Evolutionary conservation across 2,329 filamentous ascomycete genomes (phyloP).

Genomic region (Cadophora sp.): DNA sequence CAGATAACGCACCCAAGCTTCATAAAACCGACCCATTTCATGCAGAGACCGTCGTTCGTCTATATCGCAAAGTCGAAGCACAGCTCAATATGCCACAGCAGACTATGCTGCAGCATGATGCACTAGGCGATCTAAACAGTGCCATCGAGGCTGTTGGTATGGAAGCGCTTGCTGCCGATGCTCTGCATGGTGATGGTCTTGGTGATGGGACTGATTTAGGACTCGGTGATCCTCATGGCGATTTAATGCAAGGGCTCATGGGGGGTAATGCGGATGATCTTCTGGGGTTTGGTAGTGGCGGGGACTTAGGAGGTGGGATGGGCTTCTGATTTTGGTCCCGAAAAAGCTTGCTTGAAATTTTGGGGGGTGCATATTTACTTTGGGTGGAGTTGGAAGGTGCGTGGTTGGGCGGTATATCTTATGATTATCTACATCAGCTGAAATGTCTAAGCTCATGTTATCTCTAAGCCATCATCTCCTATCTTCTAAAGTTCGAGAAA

Average conservation of each 20-base stretch:
- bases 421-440: too few species aligned
- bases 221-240: conserved; percentile 20
- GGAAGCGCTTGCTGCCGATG: conserved; percentile 17
- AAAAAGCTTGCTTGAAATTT: too few species aligned
- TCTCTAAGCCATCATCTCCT: too few species aligned
- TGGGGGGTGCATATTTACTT: not conserved
- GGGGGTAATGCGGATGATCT: conserved; percentile 6
- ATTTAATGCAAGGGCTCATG: conserved; percentile 21
- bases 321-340: not conserved
- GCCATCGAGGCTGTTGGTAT: conserved; percentile 28
- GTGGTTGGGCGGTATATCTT: not conserved
- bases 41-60: conserved; percentile 42
- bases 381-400: not conserved
- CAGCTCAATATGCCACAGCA: conserved; percentile 35
- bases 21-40: conserved; percentile 39
- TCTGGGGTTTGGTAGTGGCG: not conserved
- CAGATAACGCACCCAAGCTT: conserved; percentile 39
- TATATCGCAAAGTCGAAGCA: conserved; percentile 45
- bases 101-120: conserved; percentile 26
- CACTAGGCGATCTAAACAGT: conserved; percentile 27
- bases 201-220: conserved; percentile 5
- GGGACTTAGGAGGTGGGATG: not conserved
- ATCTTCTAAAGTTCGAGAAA: not conserved
- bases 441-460: too few species aligned
- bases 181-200: not conserved